Evolutionary conservation across 495 filamentous ascomycete species (phyloP).

Genomic region (Neurospora sp.): DNA sequence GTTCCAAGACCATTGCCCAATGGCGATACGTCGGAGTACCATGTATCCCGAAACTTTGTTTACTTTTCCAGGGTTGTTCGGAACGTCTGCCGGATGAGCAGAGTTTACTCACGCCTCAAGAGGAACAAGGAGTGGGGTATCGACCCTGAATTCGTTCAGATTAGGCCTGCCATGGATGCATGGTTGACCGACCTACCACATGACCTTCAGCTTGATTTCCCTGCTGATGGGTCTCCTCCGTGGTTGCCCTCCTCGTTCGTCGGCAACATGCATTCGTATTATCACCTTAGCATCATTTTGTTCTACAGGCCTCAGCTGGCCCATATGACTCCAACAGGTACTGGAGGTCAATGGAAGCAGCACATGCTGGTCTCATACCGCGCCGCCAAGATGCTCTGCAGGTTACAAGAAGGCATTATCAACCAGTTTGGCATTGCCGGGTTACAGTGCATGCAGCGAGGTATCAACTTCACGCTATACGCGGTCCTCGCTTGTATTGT

Average conservation of each 20-base stretch:
- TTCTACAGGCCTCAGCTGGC: slow-evolving; percentile 81
- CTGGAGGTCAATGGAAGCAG: slow-evolving; percentile 72
- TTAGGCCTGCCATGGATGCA: slow-evolving; percentile 59
- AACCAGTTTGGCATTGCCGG: slow-evolving; percentile 69
- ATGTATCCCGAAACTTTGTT: slow-evolving; percentile 70
- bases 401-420: slow-evolving; percentile 81
- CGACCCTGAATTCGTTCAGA: slow-evolving; percentile 72
- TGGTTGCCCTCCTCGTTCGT: slow-evolving; percentile 86
- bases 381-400: slow-evolving; percentile 80
- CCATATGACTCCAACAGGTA: slow-evolving; percentile 59
- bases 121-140: slow-evolving; percentile 83
- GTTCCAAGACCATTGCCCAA: slow-evolving; percentile 53
- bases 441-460: slow-evolving; percentile 85
- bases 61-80: slow-evolving; percentile 68
- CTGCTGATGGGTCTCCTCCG: slow-evolving; percentile 67
- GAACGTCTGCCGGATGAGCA: slow-evolving; percentile 68
- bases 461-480: slow-evolving; percentile 94
- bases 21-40: slow-evolving; percentile 65
- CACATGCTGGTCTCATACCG: slow-evolving; percentile 82
- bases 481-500: slow-evolving; percentile 86
- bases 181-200: slow-evolving; percentile 72
- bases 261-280: slow-evolving; percentile 88
- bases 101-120: slow-evolving; percentile 67
- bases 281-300: slow-evolving; percentile 79
- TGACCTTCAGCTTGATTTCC: slow-evolving; percentile 71